phyloP scores from a whole-genome alignment of 2,329 filamentous ascomycete species.

The Arthrobotrys pseudoclavata region DNA sequence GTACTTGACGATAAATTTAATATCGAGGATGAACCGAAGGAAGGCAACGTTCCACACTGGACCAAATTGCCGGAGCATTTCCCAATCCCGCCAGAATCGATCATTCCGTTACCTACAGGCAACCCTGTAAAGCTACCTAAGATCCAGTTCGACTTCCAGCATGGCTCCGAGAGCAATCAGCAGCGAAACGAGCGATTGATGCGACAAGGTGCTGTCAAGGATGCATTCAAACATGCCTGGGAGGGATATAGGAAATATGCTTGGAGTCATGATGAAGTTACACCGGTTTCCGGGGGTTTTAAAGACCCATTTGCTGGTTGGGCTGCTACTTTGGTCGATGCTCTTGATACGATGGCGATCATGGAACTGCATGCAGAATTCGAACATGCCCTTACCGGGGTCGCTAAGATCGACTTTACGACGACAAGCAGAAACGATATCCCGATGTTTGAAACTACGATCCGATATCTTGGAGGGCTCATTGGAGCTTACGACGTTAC shows the following conservation, averaged over 20 bases:
- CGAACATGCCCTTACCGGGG: slow-evolving; percentile 78
- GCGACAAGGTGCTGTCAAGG: slow-evolving; percentile 77
- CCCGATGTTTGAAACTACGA: slow-evolving; percentile 92
- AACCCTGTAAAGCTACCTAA: slow-evolving; percentile 78
- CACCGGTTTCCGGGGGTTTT: slow-evolving; percentile 76
- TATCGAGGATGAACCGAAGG: neutral
- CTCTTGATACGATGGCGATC: slow-evolving; percentile 87
- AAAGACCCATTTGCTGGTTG: slow-evolving; percentile 91
- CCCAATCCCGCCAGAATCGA: slow-evolving; percentile 77
- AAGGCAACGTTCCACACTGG: slow-evolving; percentile 73
- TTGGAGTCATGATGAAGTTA: slow-evolving; percentile 88
- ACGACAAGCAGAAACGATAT: slow-evolving; percentile 77
- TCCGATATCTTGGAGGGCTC: slow-evolving; percentile 89
- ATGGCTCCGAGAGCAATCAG: slow-evolving; percentile 72
- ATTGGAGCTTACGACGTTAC: slow-evolving; percentile 89
- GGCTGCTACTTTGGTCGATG: slow-evolving; percentile 88
- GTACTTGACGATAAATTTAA: neutral
- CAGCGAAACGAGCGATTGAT: slow-evolving; percentile 75
- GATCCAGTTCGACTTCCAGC: slow-evolving; percentile 80
- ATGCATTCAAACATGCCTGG: slow-evolving; percentile 84
- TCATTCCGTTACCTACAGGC: slow-evolving; percentile 82
- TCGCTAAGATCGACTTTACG: slow-evolving; percentile 85
- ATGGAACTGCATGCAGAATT: slow-evolving; percentile 85
- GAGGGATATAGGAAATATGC: slow-evolving; percentile 82
- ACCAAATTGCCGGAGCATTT: slow-evolving; percentile 80